Evolutionary conservation across 805 yeast species (phyloP), one percentile per base, ranked within the genome.

Genomic region (Myxozyma neglecta): DNA sequence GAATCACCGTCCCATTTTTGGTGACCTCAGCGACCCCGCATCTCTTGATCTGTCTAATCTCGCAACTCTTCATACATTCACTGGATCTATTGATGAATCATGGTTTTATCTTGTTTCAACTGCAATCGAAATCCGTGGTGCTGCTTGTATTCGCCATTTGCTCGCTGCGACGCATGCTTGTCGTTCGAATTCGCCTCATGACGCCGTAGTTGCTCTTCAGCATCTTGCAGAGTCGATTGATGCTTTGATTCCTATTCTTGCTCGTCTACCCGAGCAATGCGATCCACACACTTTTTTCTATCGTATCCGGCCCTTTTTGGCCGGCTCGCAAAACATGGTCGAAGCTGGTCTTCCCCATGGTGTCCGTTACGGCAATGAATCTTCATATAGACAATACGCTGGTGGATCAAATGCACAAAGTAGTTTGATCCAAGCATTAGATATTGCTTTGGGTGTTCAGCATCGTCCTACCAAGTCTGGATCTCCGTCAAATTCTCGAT

Each of bases 391-490:
- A 1, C 69, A 68, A 20, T 68, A 68, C 52, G 60, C 96, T 16
- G 98, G 98, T 34, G 98, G 98, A 0, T 89, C 96, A 3, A 92
- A 92, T 72, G 97, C 97, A 0, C 98, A 92, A 75, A 85, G 92
- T 51, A 89, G 97, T 1, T 79, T 92, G 69, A 88, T 93, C 65
- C 97, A 92, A 75, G 86, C 90, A 32, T 78, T 92, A 64, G 98
- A 92, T 72, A 82, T 89, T 32, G 73, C 90, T 16, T 79, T 92
- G 45, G 84, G 84, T 52, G 88, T 92, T 14, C 85, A 85, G 61
- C 98, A 92, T 73, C 81, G 80, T 65, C 86, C 96, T 4, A 85
- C 93, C 1, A 44, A 42, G 1, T 34, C 49, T 2, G 43, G 34
- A 1, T 46, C 57, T 1, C 52, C 54, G 1, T 24, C 56, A 18